Evolutionary conservation across 2,329 filamentous ascomycete species (phyloP).

Genomic region (Fusarium gaditjirri): DNA sequence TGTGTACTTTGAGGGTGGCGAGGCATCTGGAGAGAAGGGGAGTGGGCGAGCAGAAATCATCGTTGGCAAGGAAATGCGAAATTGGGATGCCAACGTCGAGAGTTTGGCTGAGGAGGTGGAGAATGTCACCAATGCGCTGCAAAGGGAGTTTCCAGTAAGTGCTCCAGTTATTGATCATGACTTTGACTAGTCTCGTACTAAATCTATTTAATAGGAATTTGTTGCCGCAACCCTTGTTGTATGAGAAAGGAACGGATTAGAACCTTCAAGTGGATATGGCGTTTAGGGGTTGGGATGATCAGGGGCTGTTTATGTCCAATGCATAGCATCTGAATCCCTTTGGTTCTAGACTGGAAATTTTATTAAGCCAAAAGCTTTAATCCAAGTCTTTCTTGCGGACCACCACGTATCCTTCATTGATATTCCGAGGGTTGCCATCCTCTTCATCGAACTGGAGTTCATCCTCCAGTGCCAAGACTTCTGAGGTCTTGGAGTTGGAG

Average conservation of each 20-base stretch:
- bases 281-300: constrained; percentile 36
- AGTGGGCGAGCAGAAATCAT: constrained; percentile 72
- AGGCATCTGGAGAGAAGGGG: constrained; percentile 75
- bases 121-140: constrained; percentile 82
- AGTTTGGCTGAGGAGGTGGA: constrained; percentile 90
- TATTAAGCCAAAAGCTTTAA: constrained; percentile 44
- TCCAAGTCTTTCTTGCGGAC: constrained; percentile 64
- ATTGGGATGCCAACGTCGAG: constrained; percentile 92
- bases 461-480: constrained; percentile 4
- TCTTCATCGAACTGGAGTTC: constrained; percentile 61
- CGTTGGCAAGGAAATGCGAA: constrained; percentile 77
- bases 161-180: not conserved
- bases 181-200: constrained; percentile 1
- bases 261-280: constrained; percentile 37
- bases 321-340: constrained; percentile 33
- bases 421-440: constrained; percentile 55
- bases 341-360: constrained; percentile 31
- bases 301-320: constrained; percentile 28
- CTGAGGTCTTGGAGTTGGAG: not conserved
- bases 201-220: constrained; percentile 58
- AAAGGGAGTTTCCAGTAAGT: constrained; percentile 78
- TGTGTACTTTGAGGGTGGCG: constrained; percentile 85
- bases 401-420: constrained; percentile 65
- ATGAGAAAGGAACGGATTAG: constrained; percentile 29
- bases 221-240: constrained; percentile 64